Conservation (phyloP, 2,329 filamentous ascomycete genomes). For the Aspergillus fumigatiaffinis region DNA sequence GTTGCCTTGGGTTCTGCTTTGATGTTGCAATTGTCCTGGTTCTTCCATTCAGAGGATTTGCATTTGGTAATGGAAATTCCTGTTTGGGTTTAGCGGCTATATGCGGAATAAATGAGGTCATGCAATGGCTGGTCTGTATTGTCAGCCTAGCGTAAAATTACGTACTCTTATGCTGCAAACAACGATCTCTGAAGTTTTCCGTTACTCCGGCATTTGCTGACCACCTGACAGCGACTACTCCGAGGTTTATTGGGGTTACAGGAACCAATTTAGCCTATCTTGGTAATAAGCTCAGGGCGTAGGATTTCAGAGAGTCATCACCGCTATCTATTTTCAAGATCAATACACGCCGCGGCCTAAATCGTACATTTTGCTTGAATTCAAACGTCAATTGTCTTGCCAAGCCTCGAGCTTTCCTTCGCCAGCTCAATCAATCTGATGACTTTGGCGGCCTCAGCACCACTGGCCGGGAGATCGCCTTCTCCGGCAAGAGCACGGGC, state of each 20-base stretch:
- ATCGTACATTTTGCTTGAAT: neutral
- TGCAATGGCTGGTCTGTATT: neutral
- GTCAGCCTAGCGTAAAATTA: neutral
- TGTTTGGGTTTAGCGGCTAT: conserved; percentile 20
- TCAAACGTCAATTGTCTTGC: conserved; percentile 45
- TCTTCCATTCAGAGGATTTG: conserved; percentile 32
- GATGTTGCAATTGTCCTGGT: neutral
- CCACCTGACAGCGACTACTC: neutral
- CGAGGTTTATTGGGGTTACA: neutral
- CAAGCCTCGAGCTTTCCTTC: conserved; percentile 50
- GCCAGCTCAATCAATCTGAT: conserved; percentile 56
- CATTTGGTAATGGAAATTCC: conserved; percentile 36
- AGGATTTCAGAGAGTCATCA: neutral
- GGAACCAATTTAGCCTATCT: neutral
- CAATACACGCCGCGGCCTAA: neutral
- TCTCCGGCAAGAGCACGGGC: conserved; percentile 52
- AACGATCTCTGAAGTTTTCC: neutral
- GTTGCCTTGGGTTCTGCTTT: neutral
- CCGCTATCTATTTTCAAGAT: neutral
- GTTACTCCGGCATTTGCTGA: neutral
- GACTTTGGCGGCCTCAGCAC: conserved; percentile 51
- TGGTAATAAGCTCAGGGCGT: neutral
- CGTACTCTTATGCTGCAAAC: neutral
- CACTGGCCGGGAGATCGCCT: conserved; percentile 51
- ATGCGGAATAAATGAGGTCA: conserved; percentile 7